Evolutionary conservation across 2,329 filamentous ascomycete species (phyloP).

Genomic region (Trichoderma atroviride): DNA sequence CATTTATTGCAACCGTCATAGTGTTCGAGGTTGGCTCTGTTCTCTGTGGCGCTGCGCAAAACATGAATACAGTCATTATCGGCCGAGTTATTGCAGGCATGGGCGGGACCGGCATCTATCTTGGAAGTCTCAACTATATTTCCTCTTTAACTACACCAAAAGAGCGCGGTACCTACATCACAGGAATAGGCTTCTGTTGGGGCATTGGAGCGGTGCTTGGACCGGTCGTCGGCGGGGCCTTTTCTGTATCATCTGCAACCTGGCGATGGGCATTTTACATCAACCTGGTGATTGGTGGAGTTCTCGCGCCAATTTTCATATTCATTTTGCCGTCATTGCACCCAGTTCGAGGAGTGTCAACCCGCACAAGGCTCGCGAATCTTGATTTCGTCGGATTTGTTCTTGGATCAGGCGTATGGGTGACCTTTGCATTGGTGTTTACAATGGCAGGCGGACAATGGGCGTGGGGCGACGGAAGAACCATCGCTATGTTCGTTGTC

Average conservation of each 20-base stretch:
- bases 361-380: no score
- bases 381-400: no score
- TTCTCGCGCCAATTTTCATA: background rate
- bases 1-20: slow-evolving; percentile 1
- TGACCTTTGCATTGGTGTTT: background rate
- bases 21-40: slow-evolving; percentile 35
- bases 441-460: background rate
- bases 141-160: no score
- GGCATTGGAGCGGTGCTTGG: slow-evolving; percentile 30
- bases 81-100: slow-evolving; percentile 47
- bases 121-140: background rate
- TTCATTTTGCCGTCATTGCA: background rate
- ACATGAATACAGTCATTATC: slow-evolving; percentile 48
- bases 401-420: no score
- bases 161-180: no score
- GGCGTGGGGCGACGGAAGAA: background rate
- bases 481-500: background rate
- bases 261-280: slow-evolving; percentile 54
- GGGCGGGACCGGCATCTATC: slow-evolving; percentile 44
- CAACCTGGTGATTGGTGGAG: slow-evolving; percentile 47
- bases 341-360: no score
- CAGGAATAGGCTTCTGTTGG: no score
- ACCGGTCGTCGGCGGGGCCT: slow-evolving; percentile 47
- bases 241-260: slow-evolving; percentile 40
- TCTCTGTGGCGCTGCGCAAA: slow-evolving; percentile 45